These are phyloP conservation scores for Gyromitra esculenta DNA, from an alignment of 2,329 filamentous ascomycete genomes.

Conservation along the genomic window DNA sequence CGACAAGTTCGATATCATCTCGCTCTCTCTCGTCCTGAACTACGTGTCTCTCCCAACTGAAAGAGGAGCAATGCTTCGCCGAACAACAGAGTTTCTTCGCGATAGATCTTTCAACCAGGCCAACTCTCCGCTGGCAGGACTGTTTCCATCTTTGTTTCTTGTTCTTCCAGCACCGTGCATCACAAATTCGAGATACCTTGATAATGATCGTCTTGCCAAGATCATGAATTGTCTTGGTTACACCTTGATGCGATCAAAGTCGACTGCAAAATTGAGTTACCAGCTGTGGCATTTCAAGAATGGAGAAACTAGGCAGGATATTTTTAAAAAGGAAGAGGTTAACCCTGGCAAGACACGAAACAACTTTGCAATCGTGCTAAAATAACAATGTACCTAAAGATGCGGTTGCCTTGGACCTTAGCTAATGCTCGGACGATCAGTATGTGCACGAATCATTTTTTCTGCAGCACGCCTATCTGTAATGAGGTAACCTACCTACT, in stretches of 20 bases:
- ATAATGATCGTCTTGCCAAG: conserved; percentile 72
- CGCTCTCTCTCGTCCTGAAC: conserved; percentile 90
- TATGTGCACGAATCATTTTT: conserved; percentile 1
- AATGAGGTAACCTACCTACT: background rate
- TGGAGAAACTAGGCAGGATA: conserved; percentile 55
- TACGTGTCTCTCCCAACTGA: conserved; percentile 81
- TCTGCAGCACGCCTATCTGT: background rate
- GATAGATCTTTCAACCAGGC: conserved; percentile 33
- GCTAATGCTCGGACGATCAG: conserved; percentile 12
- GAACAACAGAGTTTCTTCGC: conserved; percentile 72
- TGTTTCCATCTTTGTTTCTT: conserved; percentile 80
- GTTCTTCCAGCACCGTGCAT: conserved; percentile 90
- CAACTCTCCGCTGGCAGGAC: conserved; percentile 42
- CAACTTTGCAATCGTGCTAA: conserved; percentile 85
- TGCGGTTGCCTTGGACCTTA: background rate
- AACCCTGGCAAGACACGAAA: conserved; percentile 80
- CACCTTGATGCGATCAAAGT: conserved; percentile 71
- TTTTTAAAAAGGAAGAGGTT: conserved; percentile 76
- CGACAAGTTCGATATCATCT: conserved; percentile 86
- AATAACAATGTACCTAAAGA: conserved; percentile 56
- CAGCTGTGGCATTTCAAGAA: conserved; percentile 77
- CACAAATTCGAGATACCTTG: conserved; percentile 88
- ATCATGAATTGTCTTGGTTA: conserved; percentile 86
- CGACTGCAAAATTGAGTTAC: conserved; percentile 85
- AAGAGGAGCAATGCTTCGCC: conserved; percentile 84